Conservation (phyloP, 2,329 filamentous ascomycete species). For the Rhytidhysteron rufulum region DNA sequence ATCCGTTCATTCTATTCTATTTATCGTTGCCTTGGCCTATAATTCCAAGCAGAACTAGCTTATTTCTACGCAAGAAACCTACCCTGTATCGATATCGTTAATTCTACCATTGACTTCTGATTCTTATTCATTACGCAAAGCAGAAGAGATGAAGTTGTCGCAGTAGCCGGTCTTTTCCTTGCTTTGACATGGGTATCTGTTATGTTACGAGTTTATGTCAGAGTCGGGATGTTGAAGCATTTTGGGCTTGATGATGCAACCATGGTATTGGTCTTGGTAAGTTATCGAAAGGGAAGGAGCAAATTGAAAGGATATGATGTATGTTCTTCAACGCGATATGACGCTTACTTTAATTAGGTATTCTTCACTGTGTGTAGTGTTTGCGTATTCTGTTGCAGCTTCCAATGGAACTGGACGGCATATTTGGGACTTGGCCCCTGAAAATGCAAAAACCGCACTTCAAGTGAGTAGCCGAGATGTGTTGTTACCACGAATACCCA, state of each 20-base stretch:
- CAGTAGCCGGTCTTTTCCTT: slow-evolving; percentile 35
- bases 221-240: slow-evolving; percentile 30
- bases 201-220: slow-evolving; percentile 34
- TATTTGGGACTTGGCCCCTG: slow-evolving; percentile 27
- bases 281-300: too few relatives aligned
- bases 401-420: slow-evolving; percentile 39
- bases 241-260: slow-evolving; percentile 42
- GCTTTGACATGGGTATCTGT: slow-evolving; percentile 37
- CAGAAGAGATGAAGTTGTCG: too few relatives aligned
- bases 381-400: slow-evolving; percentile 36
- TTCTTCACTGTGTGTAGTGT: slow-evolving; percentile 39
- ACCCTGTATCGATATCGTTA: too few relatives aligned
- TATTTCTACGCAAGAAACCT: too few relatives aligned
- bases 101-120: too few relatives aligned
- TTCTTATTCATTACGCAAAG: too few relatives aligned
- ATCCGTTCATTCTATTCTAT: too few relatives aligned
- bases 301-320: too few relatives aligned
- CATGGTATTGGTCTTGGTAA: slow-evolving; percentile 36
- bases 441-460: slow-evolving; percentile 25
- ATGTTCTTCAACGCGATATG: too few relatives aligned
- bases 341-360: slow-evolving; percentile 11
- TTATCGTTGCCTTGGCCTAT: too few relatives aligned
- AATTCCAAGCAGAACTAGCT: too few relatives aligned
- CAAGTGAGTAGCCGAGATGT: slow-evolving; percentile 18
- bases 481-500: not conserved